A percentile compares a stretch with the other conserved stretches of the same genome.
These are phyloP conservation scores for Gynochthodes officinalis DNA, from an alignment of 257 asterid genomes.

Conservation along the genomic window DNA sequence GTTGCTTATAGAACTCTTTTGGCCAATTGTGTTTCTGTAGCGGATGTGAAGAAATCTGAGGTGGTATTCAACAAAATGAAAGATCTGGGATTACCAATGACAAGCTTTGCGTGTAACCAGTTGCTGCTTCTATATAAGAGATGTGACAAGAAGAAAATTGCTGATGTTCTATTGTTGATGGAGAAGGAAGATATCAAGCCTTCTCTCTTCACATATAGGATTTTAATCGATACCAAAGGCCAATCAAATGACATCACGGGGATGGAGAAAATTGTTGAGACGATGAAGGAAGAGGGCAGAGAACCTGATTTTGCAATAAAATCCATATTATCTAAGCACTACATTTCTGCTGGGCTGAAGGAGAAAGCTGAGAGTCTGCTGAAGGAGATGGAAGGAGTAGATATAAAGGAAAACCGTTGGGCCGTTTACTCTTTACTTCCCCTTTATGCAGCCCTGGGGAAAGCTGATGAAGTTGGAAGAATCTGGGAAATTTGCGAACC, in stretches of 20 bases:
- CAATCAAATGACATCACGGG: constrained; percentile 51
- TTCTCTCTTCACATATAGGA: constrained; percentile 49
- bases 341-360: constrained; percentile 41
- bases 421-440: constrained; percentile 43
- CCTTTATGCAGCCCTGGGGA: constrained; percentile 68
- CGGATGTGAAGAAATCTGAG: constrained; percentile 49
- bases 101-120: constrained; percentile 61
- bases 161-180: constrained; percentile 64
- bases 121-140: constrained; percentile 64
- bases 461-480: constrained; percentile 55
- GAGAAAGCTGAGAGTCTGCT: constrained; percentile 61
- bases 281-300: constrained; percentile 61
- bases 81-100: constrained; percentile 40
- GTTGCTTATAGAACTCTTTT: constrained; percentile 55
- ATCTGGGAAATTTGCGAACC: constrained; percentile 65
- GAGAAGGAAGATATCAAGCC: constrained; percentile 64
- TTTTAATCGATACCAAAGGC: constrained; percentile 59
- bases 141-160: constrained; percentile 53
- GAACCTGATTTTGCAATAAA: constrained; percentile 34
- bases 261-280: constrained; percentile 67
- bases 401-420: constrained; percentile 42
- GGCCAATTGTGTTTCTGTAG: constrained; percentile 43
- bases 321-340: constrained; percentile 40
- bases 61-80: constrained; percentile 67
- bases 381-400: constrained; percentile 62